Evolutionary conservation across 2,329 filamentous ascomycete species (phyloP).

Genomic region (Stagonosporopsis vannaccii): DNA sequence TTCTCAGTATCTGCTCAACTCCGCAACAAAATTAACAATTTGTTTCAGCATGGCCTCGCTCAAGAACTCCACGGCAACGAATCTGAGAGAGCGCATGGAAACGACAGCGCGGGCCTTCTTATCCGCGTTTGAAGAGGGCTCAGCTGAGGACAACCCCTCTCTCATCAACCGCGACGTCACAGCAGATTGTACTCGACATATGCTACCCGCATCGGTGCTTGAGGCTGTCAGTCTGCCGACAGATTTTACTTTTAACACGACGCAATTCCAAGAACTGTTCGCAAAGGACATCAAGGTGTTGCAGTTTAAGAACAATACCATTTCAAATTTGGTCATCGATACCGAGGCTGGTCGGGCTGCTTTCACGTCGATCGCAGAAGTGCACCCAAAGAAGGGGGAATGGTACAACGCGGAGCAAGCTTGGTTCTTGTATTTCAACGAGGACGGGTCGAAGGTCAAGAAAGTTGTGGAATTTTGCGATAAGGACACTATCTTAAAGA

Average conservation of each 20-base stretch:
- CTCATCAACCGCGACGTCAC: slow-evolving; percentile 15
- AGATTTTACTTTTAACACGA: background rate
- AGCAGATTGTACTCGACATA: slow-evolving; percentile 4
- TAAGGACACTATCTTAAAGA: slow-evolving; percentile 11
- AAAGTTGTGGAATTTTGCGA: slow-evolving; percentile 17
- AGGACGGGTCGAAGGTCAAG: slow-evolving; percentile 7
- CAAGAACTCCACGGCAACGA: no score
- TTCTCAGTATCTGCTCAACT: no score
- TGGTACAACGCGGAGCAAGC: slow-evolving; percentile 4
- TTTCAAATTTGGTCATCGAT: slow-evolving; percentile 11
- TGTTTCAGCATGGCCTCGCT: no score
- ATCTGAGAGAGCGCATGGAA: slow-evolving; percentile 8
- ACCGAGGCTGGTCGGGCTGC: slow-evolving; percentile 2
- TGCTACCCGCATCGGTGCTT: slow-evolving; percentile 5
- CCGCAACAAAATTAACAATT: no score
- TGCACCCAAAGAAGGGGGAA: slow-evolving; percentile 2
- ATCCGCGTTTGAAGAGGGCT: slow-evolving; percentile 8
- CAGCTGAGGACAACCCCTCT: slow-evolving; percentile 1
- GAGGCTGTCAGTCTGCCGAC: background rate
- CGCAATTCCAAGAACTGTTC: background rate
- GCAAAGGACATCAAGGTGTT: slow-evolving; percentile 10
- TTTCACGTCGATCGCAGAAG: slow-evolving; percentile 7
- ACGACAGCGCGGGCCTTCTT: slow-evolving; percentile 7
- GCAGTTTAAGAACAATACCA: slow-evolving; percentile 8
- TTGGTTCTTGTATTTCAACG: slow-evolving; percentile 17